Conservation (phyloP, 345 rosid genomes). For the Lepidium aucheri region DNA sequence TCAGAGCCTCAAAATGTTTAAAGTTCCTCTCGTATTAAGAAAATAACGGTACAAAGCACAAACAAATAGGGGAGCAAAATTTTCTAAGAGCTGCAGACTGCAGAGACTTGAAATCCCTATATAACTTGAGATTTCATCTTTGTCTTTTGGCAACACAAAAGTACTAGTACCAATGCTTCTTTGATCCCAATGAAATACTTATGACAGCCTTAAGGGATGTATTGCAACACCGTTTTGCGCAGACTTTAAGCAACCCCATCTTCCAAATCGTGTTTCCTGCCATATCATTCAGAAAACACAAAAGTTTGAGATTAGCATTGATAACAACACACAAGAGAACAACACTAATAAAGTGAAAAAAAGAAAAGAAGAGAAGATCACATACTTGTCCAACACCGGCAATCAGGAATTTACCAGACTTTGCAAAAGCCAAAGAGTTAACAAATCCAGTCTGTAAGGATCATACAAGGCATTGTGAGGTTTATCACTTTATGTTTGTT, state of each 20-base stretch:
- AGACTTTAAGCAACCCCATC: conserved; percentile 61
- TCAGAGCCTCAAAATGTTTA: neutral
- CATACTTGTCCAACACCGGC: conserved; percentile 92
- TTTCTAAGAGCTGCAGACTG: neutral
- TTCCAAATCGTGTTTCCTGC: conserved; percentile 93
- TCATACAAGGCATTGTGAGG: conserved; percentile 5
- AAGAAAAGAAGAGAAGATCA: neutral
- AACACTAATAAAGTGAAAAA: neutral
- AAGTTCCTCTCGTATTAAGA: neutral
- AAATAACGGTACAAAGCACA: conserved; percentile 7
- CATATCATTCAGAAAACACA: neutral
- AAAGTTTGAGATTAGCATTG: neutral
- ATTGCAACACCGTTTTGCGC: conserved; percentile 79
- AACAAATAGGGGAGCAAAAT: neutral
- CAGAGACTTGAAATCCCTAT: conserved; percentile 3
- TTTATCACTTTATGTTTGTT: neutral
- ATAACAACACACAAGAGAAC: neutral
- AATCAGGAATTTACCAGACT: conserved; percentile 72
- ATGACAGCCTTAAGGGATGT: conserved; percentile 53
- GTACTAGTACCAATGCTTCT: neutral
- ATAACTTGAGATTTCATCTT: neutral
- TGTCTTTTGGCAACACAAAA: conserved; percentile 10
- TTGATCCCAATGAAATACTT: conserved; percentile 5
- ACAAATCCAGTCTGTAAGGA: conserved; percentile 75
- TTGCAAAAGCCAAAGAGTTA: conserved; percentile 85